Evolutionary conservation across 352 stramenopile genomes (phyloP).

Genomic region (Globisporangium apiculatum): DNA sequence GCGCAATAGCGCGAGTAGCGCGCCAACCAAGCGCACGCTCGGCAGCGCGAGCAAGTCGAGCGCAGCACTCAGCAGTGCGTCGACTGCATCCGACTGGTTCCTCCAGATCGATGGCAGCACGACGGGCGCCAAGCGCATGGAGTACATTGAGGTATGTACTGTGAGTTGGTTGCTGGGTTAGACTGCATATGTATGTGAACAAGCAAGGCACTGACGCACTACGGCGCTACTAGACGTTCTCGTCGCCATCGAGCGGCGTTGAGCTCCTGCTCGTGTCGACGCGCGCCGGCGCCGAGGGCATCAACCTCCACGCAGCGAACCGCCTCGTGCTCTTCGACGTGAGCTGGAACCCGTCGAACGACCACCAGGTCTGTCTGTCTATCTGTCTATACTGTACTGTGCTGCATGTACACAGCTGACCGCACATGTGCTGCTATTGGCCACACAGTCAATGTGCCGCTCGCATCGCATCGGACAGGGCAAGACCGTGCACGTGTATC

Average conservation of each 20-base stretch:
- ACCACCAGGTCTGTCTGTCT: constrained; percentile 60
- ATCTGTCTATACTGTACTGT: not conserved
- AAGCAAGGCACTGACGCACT: not conserved
- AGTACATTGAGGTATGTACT: constrained; percentile 65
- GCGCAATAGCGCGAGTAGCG: constrained; percentile 18
- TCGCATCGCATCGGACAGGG: constrained; percentile 87
- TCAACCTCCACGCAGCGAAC: constrained; percentile 87
- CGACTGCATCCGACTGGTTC: constrained; percentile 49
- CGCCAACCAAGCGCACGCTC: constrained; percentile 4
- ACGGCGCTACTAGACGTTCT: constrained; percentile 42
- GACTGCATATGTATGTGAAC: too few species aligned
- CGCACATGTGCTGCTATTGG: not conserved
- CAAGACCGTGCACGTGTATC: constrained; percentile 89
- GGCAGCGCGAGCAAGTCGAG: not conserved
- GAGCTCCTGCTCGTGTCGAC: constrained; percentile 78
- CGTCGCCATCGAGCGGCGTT: constrained; percentile 36
- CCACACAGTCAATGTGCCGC: constrained; percentile 84
- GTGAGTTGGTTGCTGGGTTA: not conserved
- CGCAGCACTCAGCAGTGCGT: not conserved
- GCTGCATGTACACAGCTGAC: not conserved
- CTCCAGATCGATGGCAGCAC: constrained; percentile 79
- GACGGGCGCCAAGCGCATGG: constrained; percentile 69
- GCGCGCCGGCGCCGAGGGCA: constrained; percentile 75
- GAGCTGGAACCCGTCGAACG: constrained; percentile 89
- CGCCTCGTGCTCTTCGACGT: constrained; percentile 89